A percentile compares a stretch with the other conserved stretches of the same genome.
Evolutionary conservation across 1,284 basidiomycete genomes (phyloP).

Genomic region (Apiotrichum sp.): DNA sequence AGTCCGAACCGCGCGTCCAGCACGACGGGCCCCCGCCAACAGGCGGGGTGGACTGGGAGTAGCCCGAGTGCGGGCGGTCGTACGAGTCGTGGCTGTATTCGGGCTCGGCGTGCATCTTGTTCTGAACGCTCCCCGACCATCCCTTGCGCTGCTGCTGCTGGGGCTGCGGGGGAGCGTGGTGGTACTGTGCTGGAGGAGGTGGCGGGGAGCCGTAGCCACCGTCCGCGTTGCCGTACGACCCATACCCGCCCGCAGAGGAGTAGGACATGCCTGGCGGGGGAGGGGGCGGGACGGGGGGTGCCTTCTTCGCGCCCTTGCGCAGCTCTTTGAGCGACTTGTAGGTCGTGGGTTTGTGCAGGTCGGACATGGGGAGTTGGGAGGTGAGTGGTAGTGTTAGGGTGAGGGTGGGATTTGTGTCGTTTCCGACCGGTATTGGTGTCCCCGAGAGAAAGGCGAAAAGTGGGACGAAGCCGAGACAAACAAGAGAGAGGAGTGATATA

Average conservation of each 20-base stretch:
- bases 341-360: neutral
- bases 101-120: neutral
- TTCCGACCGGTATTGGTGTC: no score
- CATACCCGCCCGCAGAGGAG: neutral
- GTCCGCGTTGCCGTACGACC: neutral
- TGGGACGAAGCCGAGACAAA: no score
- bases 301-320: slow-evolving; percentile 1
- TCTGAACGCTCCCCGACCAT: slow-evolving; percentile 1
- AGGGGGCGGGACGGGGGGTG: neutral
- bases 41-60: no score
- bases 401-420: no score
- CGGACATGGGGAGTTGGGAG: neutral
- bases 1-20: no score
- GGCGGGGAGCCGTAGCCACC: neutral
- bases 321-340: slow-evolving; percentile 15
- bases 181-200: no score
- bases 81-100: no score
- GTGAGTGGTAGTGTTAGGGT: no score
- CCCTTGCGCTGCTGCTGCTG: neutral
- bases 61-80: no score
- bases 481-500: no score
- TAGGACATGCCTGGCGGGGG: neutral
- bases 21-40: no score
- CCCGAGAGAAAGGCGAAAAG: neutral
- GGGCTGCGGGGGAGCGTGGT: no score